phyloP scores from a whole-genome alignment of 225 moss, liverwort and hornwort genomes.

The Lunularia cruciata region DNA sequence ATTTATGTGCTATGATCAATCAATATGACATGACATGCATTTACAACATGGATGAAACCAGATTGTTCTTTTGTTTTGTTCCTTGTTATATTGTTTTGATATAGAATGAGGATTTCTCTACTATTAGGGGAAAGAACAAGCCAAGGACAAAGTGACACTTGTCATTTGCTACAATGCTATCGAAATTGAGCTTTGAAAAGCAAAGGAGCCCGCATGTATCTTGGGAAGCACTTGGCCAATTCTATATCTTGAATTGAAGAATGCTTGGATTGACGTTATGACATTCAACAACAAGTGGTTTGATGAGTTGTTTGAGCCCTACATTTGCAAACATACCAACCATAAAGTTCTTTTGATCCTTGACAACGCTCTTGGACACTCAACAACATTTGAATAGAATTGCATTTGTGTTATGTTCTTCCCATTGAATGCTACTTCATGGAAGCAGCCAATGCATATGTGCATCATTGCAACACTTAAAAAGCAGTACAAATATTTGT shows the following conservation, averaged over 20 bases:
- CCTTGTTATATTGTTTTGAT: constrained; percentile 16
- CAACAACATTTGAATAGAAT: background rate
- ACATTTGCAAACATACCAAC: background rate
- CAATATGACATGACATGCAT: background rate
- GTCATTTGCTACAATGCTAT: constrained; percentile 1
- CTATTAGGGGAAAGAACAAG: constrained; percentile 12
- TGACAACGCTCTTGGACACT: background rate
- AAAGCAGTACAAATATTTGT: constrained; percentile 15
- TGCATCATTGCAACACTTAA: constrained; percentile 10
- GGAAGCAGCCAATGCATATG: constrained; percentile 26
- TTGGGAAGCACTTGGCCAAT: background rate
- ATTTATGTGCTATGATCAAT: constrained; percentile 2
- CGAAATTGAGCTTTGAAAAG: background rate
- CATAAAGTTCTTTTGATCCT: background rate
- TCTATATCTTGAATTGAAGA: background rate
- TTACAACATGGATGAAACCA: constrained; percentile 20
- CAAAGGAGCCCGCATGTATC: constrained; percentile 4
- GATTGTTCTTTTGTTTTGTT: constrained; percentile 3
- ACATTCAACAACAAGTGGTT: constrained; percentile 17
- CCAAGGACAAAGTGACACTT: no score
- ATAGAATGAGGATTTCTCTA: background rate
- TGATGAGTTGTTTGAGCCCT: constrained; percentile 8
- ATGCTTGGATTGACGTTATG: background rate
- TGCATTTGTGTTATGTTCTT: constrained; percentile 2
- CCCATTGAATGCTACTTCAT: background rate